Evolutionary conservation across 306 rosid species (phyloP).

Genomic region (Cicer yamashitae): DNA sequence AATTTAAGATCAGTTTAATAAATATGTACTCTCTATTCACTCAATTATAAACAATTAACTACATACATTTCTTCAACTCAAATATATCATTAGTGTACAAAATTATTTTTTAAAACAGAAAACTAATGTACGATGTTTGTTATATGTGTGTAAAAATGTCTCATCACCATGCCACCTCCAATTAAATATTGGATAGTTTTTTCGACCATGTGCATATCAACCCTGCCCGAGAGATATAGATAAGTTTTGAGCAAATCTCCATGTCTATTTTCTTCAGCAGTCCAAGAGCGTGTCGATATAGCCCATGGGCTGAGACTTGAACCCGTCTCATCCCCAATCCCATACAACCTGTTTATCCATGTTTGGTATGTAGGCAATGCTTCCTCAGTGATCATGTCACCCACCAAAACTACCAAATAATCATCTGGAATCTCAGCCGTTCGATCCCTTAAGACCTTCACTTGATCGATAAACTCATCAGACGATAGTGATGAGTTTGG

Average conservation of each 20-base stretch:
- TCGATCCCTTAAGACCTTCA: neutral
- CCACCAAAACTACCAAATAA: constrained; percentile 10
- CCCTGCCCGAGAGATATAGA: neutral
- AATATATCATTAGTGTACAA: too few species aligned
- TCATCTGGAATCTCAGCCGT: neutral
- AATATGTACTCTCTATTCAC: too few species aligned
- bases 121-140: too few species aligned
- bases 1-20: neutral
- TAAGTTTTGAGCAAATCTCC: neutral
- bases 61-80: too few species aligned
- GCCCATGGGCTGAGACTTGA: neutral
- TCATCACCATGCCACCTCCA: neutral
- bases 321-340: neutral
- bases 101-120: too few species aligned
- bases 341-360: neutral
- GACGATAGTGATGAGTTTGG: neutral
- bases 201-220: neutral
- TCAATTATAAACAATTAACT: too few species aligned
- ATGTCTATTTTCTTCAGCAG: neutral
- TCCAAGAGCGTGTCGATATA: neutral
- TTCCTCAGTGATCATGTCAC: constrained; percentile 16
- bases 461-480: neutral
- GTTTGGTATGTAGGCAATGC: constrained; percentile 16
- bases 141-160: neutral
- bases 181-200: neutral